phyloP scores from a whole-genome alignment of 1,139 yeast species.

The Pichia sp. region DNA sequence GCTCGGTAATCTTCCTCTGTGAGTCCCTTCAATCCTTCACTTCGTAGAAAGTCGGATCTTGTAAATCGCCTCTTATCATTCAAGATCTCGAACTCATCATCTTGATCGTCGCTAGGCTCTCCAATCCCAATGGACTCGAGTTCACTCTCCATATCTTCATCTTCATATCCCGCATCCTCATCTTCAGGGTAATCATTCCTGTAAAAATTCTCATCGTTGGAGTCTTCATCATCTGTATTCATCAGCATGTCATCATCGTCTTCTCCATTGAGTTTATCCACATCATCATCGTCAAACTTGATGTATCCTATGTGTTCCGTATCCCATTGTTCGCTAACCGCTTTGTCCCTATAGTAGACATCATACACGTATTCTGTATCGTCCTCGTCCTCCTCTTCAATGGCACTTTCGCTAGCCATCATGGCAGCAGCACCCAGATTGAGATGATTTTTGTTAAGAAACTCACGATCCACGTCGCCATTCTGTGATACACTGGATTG shows the following conservation, averaged over 20 bases:
- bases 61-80: conserved; percentile 27
- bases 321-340: conserved; percentile 41
- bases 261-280: conserved; percentile 43
- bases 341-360: conserved; percentile 61
- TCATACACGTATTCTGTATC: conserved; percentile 84
- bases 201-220: conserved; percentile 87
- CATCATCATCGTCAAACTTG: conserved; percentile 60
- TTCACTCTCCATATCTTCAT: conserved; percentile 17
- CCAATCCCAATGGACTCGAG: conserved; percentile 15
- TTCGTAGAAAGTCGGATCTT: conserved; percentile 19
- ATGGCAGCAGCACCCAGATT: background rate
- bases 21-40: conserved; percentile 25
- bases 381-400: conserved; percentile 22
- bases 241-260: conserved; percentile 41
- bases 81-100: conserved; percentile 29
- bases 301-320: conserved; percentile 56
- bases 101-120: conserved; percentile 34
- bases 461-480: background rate
- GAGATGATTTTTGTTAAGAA: background rate
- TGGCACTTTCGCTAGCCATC: conserved; percentile 1
- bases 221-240: conserved; percentile 58
- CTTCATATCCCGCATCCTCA: conserved; percentile 48
- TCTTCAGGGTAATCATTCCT: conserved; percentile 94
- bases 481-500: conserved; percentile 17
- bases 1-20: conserved; percentile 26